Percentiles rank a stretch among this genome's conserved stretches.
Evolutionary conservation across 257 asterid species (phyloP).

Genomic region (Scutellaria baicalensis): DNA sequence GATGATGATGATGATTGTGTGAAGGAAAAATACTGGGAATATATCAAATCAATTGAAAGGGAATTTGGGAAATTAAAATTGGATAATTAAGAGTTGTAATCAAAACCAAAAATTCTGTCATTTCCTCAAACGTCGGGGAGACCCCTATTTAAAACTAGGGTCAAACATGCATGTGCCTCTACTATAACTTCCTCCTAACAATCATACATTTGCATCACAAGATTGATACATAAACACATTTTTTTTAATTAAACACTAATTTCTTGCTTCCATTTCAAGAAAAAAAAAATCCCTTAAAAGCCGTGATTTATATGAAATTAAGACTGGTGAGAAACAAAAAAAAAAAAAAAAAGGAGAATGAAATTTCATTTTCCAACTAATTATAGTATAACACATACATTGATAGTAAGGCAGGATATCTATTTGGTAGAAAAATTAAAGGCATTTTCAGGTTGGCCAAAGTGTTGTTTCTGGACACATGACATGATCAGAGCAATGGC

Average conservation of each 20-base stretch:
- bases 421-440: conserved; percentile 27
- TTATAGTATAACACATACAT: conserved; percentile 21
- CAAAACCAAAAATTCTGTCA: not conserved
- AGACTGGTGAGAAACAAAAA: too few relatives aligned
- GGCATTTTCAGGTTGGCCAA: conserved; percentile 35
- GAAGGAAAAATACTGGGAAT: conserved; percentile 22
- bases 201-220: conserved; percentile 24
- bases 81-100: not conserved
- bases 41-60: conserved; percentile 32
- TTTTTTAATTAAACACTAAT: conserved; percentile 20
- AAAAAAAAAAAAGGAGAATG: conserved; percentile 7
- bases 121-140: conserved; percentile 19
- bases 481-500: conserved; percentile 50
- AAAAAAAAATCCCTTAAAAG: not conserved
- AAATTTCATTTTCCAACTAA: conserved; percentile 29
- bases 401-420: conserved; percentile 28
- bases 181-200: conserved; percentile 18
- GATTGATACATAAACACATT: conserved; percentile 21
- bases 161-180: conserved; percentile 53
- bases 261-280: conserved; percentile 12
- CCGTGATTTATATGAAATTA: not conserved
- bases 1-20: conserved; percentile 11
- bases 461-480: conserved; percentile 49
- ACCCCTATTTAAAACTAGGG: conserved; percentile 39
- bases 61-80: not conserved